Percentiles rank a stretch among this genome's conserved stretches.
These are phyloP conservation scores for Fusarium sp. DNA, from an alignment of 2,329 filamentous ascomycete genomes.

Conservation along the genomic window DNA sequence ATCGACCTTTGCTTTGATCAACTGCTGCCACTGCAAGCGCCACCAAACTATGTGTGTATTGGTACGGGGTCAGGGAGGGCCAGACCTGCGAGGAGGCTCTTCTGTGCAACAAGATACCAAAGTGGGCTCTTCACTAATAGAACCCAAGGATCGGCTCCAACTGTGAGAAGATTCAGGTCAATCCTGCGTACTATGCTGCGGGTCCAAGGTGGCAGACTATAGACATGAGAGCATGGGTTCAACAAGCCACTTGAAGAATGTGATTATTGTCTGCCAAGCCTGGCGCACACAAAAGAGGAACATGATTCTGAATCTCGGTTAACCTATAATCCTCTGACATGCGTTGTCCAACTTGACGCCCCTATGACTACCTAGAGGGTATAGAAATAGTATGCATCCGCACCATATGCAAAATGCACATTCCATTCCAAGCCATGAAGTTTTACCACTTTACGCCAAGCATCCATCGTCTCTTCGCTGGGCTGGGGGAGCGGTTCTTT, in stretches of 20 bases:
- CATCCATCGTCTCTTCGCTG: background rate
- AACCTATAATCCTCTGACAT: background rate
- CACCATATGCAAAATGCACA: background rate
- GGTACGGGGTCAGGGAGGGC: background rate
- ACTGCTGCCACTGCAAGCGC: background rate
- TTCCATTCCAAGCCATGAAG: background rate
- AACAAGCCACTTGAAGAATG: background rate
- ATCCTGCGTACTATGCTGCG: background rate
- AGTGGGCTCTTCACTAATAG: background rate
- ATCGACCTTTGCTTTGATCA: background rate
- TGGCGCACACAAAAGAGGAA: background rate
- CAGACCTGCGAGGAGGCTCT: background rate
- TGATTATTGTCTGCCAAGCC: background rate
- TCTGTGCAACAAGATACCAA: background rate
- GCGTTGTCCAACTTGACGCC: background rate
- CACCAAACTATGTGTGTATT: background rate
- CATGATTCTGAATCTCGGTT: background rate
- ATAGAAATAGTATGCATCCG: slow-evolving; percentile 3
- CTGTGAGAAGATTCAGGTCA: background rate
- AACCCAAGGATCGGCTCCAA: background rate
- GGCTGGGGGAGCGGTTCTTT: background rate
- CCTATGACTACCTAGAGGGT: background rate
- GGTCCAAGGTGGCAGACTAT: background rate
- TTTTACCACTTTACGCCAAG: background rate
- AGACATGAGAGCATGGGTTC: background rate